Percentiles rank a stretch among this genome's conserved stretches.
These are phyloP conservation scores for Mortierella alpina DNA, from an alignment of 192 early-diverging fungal genomes.

Conservation along the genomic window DNA sequence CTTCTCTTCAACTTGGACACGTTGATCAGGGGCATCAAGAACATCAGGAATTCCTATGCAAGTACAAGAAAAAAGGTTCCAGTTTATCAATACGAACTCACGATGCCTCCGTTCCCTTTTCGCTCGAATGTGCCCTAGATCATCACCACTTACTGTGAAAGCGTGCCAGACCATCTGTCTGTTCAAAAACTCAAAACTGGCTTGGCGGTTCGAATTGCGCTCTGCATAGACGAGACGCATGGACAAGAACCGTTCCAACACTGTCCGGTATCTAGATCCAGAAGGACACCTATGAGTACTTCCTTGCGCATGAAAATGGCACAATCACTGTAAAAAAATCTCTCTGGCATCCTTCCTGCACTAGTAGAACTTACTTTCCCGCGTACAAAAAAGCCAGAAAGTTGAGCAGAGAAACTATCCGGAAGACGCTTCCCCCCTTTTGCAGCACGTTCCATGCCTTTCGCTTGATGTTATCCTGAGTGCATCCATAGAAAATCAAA, in stretches of 20 bases:
- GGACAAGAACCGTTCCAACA: conserved; percentile 81
- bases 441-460: conserved; percentile 68
- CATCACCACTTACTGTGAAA: conserved; percentile 73
- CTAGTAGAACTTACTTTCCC: conserved; percentile 72
- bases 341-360: no score
- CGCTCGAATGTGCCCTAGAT: no score
- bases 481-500: background rate
- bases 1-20: conserved; percentile 65
- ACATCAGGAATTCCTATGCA: conserved; percentile 85
- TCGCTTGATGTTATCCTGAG: conserved; percentile 59
- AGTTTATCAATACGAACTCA: background rate
- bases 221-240: conserved; percentile 87
- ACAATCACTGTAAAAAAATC: no score
- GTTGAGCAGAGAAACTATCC: conserved; percentile 76
- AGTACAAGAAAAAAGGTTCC: background rate
- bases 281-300: no score
- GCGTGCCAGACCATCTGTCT: conserved; percentile 94
- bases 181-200: conserved; percentile 94
- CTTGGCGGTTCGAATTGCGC: conserved; percentile 76
- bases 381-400: conserved; percentile 87
- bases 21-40: conserved; percentile 86
- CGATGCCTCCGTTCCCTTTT: no score
- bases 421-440: conserved; percentile 69
- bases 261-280: conserved; percentile 71
- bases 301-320: no score